Percentiles rank a stretch among this genome's conserved stretches.
Evolutionary conservation across 148 eudicot genomes (phyloP).

Genomic region (Chenopodium suecicum): DNA sequence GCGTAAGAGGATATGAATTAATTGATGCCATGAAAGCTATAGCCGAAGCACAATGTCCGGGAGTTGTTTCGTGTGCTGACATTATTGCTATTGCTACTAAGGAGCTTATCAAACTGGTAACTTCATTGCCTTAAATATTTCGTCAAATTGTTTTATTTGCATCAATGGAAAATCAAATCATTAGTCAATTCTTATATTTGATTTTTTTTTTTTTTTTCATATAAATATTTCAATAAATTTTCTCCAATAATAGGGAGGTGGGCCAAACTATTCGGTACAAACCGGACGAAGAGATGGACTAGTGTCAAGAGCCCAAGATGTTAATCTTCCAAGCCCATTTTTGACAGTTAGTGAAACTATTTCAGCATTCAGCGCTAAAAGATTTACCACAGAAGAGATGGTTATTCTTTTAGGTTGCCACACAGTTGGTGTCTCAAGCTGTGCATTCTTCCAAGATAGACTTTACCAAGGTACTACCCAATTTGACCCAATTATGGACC

Average conservation of each 20-base stretch:
- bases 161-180: no score
- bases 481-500: slow-evolving; percentile 25
- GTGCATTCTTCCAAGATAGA: slow-evolving; percentile 14
- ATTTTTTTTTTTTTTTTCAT: no score
- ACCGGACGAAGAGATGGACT: slow-evolving; percentile 20
- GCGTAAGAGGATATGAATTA: slow-evolving; percentile 23
- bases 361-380: slow-evolving; percentile 4
- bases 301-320: slow-evolving; percentile 6
- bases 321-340: slow-evolving; percentile 7
- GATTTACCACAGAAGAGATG: slow-evolving; percentile 10
- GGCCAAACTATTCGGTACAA: slow-evolving; percentile 14
- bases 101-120: slow-evolving; percentile 20
- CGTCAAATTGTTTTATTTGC: background rate
- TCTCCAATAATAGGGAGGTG: slow-evolving; percentile 11
- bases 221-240: no score
- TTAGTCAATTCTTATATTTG: no score
- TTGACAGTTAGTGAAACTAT: background rate
- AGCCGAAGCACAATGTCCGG: slow-evolving; percentile 23
- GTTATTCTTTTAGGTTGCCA: slow-evolving; percentile 20
- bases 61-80: slow-evolving; percentile 27
- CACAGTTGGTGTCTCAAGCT: slow-evolving; percentile 19
- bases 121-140: background rate
- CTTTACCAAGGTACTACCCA: background rate
- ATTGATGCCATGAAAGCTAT: slow-evolving; percentile 21
- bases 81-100: slow-evolving; percentile 30